Conservation (phyloP, 139 green algal species). For the Coelastrella sp. region DNA sequence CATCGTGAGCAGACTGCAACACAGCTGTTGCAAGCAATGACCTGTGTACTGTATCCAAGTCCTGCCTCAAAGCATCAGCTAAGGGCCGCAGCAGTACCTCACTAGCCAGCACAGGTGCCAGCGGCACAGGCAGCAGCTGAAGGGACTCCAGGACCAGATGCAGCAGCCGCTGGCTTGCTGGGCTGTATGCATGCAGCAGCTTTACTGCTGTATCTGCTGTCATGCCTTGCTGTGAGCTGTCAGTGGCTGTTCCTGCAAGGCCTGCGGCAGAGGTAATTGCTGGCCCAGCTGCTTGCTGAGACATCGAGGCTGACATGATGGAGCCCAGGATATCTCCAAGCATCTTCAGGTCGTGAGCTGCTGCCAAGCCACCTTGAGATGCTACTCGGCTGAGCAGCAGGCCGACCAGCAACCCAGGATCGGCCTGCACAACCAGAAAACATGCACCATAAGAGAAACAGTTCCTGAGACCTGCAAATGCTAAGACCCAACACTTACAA, state of each 20-base stretch:
- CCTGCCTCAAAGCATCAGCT: neutral
- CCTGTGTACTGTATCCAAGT: neutral
- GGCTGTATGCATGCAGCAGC: neutral
- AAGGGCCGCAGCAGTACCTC: constrained; percentile 18
- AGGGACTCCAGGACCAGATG: constrained; percentile 8
- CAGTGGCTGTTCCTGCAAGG: neutral
- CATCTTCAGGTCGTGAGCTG: constrained; percentile 1
- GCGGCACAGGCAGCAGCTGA: constrained; percentile 27
- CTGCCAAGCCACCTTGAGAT: neutral
- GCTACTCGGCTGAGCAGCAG: neutral
- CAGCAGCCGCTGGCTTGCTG: neutral
- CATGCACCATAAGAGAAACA: too few species aligned
- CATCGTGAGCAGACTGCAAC: too few species aligned
- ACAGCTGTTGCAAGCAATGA: constrained; percentile 28
- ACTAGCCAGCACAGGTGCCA: neutral
- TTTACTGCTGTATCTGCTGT: neutral
- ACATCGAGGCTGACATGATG: neutral
- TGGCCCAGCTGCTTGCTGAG: neutral
- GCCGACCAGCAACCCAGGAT: neutral
- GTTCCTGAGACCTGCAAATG: too few species aligned
- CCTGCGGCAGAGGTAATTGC: neutral
- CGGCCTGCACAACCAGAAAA: neutral
- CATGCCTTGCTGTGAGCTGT: neutral
- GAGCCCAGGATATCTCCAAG: neutral
- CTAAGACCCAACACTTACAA: too few species aligned